These are phyloP conservation scores for Populus tremula DNA, from an alignment of 345 rosid species.

Conservation along the genomic window DNA sequence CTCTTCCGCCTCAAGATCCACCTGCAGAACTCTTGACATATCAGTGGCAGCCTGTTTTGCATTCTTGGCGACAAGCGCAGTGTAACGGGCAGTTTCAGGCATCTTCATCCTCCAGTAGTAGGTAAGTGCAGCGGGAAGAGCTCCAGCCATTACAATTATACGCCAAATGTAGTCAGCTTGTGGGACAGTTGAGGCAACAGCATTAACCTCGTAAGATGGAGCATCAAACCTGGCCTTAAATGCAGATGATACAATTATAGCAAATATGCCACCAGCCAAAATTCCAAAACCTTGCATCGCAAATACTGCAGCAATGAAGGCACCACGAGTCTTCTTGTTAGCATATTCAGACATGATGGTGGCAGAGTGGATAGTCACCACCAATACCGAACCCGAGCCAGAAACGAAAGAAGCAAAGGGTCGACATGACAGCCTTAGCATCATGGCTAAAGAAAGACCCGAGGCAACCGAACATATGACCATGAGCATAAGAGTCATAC, in stretches of 20 bases:
- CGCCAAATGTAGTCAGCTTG: conserved; percentile 83
- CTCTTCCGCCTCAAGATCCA: conserved; percentile 58
- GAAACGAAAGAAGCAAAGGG: conserved; percentile 77
- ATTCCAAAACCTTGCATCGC: conserved; percentile 95
- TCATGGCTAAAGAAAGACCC: conserved; percentile 58
- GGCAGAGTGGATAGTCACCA: conserved; percentile 80
- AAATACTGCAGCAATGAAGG: conserved; percentile 85
- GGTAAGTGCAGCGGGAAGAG: conserved; percentile 72
- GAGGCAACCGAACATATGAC: conserved; percentile 62
- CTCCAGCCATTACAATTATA: conserved; percentile 74
- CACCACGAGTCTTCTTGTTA: conserved; percentile 83
- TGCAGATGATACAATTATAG: conserved; percentile 48
- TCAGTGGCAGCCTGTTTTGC: conserved; percentile 67
- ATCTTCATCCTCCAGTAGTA: conserved; percentile 81
- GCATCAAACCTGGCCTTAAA: conserved; percentile 49
- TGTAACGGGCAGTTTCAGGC: conserved; percentile 92
- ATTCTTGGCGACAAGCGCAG: conserved; percentile 81
- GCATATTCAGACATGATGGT: conserved; percentile 87
- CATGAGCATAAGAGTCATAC: conserved; percentile 75
- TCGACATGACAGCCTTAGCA: conserved; percentile 49
- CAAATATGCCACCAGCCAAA: conserved; percentile 68
- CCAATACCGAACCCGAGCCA: conserved; percentile 90
- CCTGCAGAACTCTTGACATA: conserved; percentile 78
- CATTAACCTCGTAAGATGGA: conserved; percentile 45
- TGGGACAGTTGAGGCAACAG: conserved; percentile 54